Percentiles rank a stretch among this genome's conserved stretches.
phyloP scores from a whole-genome alignment of 2,329 filamentous ascomycete species.

The Exophiala oligosperma region DNA sequence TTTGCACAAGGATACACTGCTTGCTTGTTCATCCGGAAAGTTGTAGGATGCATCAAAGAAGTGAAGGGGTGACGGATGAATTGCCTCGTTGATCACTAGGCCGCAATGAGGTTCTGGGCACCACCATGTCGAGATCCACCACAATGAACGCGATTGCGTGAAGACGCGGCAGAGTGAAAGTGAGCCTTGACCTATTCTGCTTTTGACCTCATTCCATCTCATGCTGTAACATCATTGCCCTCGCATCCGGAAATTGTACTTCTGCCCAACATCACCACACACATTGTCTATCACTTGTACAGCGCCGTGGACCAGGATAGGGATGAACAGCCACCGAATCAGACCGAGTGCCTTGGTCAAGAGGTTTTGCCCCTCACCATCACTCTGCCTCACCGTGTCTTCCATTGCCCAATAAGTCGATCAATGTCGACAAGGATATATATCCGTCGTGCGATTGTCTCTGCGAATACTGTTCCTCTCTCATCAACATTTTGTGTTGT shows the following conservation, averaged over 20 bases:
- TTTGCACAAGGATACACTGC: not conserved
- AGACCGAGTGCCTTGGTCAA: not conserved
- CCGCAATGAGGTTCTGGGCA: too few relatives aligned
- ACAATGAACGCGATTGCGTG: too few relatives aligned
- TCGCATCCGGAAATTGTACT: not conserved
- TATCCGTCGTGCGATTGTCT: too few relatives aligned
- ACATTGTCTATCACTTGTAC: not conserved
- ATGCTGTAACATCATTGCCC: not conserved
- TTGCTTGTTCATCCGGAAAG: not conserved
- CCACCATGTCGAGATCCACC: too few relatives aligned
- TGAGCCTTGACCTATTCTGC: not conserved
- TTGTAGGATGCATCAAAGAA: not conserved
- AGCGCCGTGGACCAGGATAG: not conserved
- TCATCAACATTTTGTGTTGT: too few relatives aligned
- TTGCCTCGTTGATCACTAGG: not conserved
- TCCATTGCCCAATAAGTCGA: not conserved
- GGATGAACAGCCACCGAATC: not conserved
- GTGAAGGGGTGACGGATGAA: not conserved
- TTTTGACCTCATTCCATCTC: not conserved
- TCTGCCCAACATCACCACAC: too few relatives aligned
- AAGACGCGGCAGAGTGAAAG: too few relatives aligned
- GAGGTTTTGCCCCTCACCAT: conserved; percentile 1
- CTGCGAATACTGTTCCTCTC: too few relatives aligned
- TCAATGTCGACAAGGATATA: not conserved
- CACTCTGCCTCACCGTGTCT: not conserved